Conservation (phyloP, 768 basidiomycete species). For the Psilocybe subaeruginosa region DNA sequence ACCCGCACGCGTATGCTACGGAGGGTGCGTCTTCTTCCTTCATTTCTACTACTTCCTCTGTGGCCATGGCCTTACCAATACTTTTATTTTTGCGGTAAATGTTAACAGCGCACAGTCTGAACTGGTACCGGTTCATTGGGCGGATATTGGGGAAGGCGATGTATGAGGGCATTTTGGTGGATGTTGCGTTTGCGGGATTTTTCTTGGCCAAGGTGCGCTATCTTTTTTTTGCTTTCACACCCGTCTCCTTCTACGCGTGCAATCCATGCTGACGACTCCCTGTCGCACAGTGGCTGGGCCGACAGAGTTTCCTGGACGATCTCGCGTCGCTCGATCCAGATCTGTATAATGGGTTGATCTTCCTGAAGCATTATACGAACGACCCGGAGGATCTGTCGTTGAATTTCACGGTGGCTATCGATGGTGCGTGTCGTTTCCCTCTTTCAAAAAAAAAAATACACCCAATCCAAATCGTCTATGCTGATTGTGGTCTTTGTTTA, state of each 20-base stretch:
- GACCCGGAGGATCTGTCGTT: conserved; percentile 87
- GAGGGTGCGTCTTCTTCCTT: too few relatives aligned
- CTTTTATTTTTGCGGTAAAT: too few relatives aligned
- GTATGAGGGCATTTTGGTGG: conserved; percentile 94
- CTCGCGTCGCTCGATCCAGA: conserved; percentile 90
- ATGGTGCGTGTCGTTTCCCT: conserved; percentile 54
- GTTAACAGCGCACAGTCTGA: conserved; percentile 72
- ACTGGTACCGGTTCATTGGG: conserved; percentile 94
- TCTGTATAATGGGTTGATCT: conserved; percentile 89
- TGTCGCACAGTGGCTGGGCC: conserved; percentile 89
- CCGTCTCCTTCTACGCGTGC: background rate
- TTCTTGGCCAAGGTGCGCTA: conserved; percentile 87
- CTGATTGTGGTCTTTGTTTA: too few relatives aligned
- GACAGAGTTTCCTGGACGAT: conserved; percentile 92
- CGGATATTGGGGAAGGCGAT: conserved; percentile 94
- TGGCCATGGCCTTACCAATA: too few relatives aligned
- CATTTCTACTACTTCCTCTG: too few relatives aligned
- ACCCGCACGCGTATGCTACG: conserved; percentile 88
- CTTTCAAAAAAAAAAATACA: too few relatives aligned
- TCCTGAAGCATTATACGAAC: conserved; percentile 89
- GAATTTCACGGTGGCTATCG: conserved; percentile 86
- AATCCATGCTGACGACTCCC: background rate
- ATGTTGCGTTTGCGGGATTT: conserved; percentile 94
- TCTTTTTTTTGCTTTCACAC: too few relatives aligned
- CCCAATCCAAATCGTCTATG: background rate